These are phyloP conservation scores for Wallacemonas sp. DNA, from an alignment of 208 protist species.

Conservation along the genomic window DNA sequence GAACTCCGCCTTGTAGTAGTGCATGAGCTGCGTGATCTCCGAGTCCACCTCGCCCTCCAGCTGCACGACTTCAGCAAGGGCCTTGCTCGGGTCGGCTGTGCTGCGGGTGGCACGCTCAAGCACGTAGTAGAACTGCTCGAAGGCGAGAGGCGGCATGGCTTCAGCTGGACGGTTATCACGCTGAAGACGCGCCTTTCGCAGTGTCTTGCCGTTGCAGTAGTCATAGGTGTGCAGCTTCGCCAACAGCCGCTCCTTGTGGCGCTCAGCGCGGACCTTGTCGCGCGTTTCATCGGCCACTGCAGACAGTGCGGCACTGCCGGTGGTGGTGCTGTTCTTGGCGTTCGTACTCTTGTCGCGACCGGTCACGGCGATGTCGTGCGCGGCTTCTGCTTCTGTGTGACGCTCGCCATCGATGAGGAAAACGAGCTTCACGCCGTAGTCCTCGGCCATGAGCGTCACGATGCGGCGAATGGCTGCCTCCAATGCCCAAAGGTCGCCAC, in stretches of 20 bases:
- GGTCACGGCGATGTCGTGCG: too few species aligned
- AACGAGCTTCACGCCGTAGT: slow-evolving; percentile 18
- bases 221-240: slow-evolving; percentile 17
- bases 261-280: slow-evolving; percentile 7
- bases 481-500: slow-evolving; percentile 17
- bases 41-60: slow-evolving; percentile 26
- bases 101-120: neutral
- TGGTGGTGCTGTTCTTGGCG: neutral
- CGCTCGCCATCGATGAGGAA: slow-evolving; percentile 21
- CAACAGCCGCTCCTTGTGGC: slow-evolving; percentile 8
- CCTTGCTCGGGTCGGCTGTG: neutral
- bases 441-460: slow-evolving; percentile 1
- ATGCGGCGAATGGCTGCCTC: slow-evolving; percentile 4
- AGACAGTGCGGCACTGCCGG: neutral
- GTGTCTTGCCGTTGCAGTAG: slow-evolving; percentile 17
- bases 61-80: slow-evolving; percentile 12
- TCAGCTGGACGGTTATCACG: slow-evolving; percentile 13
- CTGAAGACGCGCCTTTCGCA: slow-evolving; percentile 2
- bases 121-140: slow-evolving; percentile 7
- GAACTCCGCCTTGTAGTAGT: slow-evolving; percentile 10
- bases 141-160: slow-evolving; percentile 17
- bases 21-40: slow-evolving; percentile 17
- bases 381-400: neutral
- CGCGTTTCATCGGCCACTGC: slow-evolving; percentile 13
- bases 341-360: too few species aligned